Percentiles rank a stretch among this genome's conserved stretches.
phyloP scores from a whole-genome alignment of 129 eudicot species.

The Artemisia argyi region DNA sequence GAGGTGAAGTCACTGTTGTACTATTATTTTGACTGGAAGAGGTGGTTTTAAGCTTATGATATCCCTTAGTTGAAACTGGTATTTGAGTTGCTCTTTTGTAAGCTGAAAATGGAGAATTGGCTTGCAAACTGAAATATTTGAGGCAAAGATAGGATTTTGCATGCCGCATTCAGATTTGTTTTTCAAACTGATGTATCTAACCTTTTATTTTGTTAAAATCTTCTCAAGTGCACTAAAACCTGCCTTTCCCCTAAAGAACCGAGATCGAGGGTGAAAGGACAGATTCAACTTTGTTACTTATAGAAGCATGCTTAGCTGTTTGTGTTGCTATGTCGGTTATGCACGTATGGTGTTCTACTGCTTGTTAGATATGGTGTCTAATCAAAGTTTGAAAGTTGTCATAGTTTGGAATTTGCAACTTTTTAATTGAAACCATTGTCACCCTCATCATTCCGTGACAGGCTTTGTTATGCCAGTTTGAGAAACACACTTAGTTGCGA shows the following conservation, averaged over 20 bases:
- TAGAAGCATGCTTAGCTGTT: no score
- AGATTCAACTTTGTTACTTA: no score
- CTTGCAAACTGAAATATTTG: not conserved
- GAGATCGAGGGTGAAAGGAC: not conserved
- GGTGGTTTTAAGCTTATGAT: slow-evolving; percentile 12
- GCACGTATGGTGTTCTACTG: no score
- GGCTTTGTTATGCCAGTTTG: no score
- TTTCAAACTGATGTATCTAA: not conserved
- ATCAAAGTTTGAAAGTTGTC: no score
- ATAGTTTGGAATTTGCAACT: no score
- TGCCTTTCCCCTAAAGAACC: not conserved
- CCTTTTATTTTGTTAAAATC: not conserved
- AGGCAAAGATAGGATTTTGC: slow-evolving; percentile 17
- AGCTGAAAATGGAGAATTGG: slow-evolving; percentile 4
- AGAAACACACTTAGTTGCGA: no score
- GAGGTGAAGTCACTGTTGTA: slow-evolving; percentile 31
- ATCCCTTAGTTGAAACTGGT: slow-evolving; percentile 22
- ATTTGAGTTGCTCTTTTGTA: slow-evolving; percentile 24
- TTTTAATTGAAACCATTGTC: no score
- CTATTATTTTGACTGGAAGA: slow-evolving; percentile 25
- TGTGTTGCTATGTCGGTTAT: no score
- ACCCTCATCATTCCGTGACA: no score
- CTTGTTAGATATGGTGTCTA: no score
- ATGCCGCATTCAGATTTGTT: slow-evolving; percentile 2
- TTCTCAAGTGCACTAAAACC: no score